phyloP scores from a whole-genome alignment of 208 protist species.

The Crithidia expoeki region DNA sequence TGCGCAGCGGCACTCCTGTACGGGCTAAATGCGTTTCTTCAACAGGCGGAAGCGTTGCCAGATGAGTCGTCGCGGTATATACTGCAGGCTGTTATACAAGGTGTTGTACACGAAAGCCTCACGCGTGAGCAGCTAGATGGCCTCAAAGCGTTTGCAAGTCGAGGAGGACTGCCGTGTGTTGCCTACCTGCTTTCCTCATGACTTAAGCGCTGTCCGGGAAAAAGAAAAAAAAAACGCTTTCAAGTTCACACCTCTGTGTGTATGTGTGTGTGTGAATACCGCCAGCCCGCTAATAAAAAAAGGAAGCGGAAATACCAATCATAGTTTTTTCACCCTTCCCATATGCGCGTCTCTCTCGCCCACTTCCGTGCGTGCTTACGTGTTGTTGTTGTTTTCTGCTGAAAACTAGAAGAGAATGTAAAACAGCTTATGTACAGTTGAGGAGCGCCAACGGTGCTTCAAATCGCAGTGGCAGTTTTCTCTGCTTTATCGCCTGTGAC shows the following conservation, averaged over 20 bases:
- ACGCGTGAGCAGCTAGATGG: slow-evolving; percentile 22
- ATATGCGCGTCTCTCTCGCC: not conserved
- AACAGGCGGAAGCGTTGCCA: slow-evolving; percentile 17
- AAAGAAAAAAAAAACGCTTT: not conserved
- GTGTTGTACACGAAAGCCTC: slow-evolving; percentile 9
- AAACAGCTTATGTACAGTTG: too few species aligned
- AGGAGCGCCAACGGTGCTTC: too few species aligned
- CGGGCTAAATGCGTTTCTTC: slow-evolving; percentile 16
- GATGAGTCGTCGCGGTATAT: slow-evolving; percentile 22
- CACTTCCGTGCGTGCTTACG: not conserved
- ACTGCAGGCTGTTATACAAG: slow-evolving; percentile 15
- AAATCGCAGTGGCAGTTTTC: too few species aligned
- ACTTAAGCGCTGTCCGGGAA: not conserved
- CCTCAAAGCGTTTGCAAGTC: slow-evolving; percentile 12
- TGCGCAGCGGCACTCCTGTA: slow-evolving; percentile 14
- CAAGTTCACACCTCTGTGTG: not conserved
- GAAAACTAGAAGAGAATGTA: too few species aligned
- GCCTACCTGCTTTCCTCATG: slow-evolving; percentile 12
- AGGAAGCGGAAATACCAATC: too few species aligned
- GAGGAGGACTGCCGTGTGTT: slow-evolving; percentile 13
- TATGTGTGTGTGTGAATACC: too few species aligned
- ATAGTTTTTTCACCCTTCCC: too few species aligned
- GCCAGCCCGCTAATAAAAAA: too few species aligned
- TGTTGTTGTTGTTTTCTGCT: not conserved
- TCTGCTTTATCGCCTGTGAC: too few species aligned